phyloP scores from a whole-genome alignment of 805 yeast genomes.

The Candida koratica region DNA sequence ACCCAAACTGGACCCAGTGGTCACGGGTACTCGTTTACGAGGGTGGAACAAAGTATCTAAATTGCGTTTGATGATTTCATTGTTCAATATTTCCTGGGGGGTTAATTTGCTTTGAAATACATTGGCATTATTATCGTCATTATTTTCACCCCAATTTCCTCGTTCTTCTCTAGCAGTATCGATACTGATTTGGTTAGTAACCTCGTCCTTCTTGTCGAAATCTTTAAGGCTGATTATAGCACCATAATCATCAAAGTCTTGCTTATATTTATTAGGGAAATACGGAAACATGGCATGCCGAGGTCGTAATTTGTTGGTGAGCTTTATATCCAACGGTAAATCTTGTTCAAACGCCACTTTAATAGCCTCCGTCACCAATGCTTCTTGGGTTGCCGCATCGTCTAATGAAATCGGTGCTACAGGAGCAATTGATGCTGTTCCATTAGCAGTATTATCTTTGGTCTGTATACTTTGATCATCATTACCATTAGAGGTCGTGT shows the following conservation, averaged over 20 bases:
- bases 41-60: conserved; percentile 54
- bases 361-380: conserved; percentile 35
- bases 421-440: too few relatives aligned
- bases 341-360: conserved; percentile 38
- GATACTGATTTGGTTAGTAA: conserved; percentile 35
- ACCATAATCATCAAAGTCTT: conserved; percentile 85
- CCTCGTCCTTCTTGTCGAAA: conserved; percentile 55
- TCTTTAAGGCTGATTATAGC: conserved; percentile 63
- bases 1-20: conserved; percentile 19
- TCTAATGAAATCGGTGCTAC: conserved; percentile 17
- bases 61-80: conserved; percentile 36
- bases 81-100: conserved; percentile 42
- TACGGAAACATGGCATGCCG: conserved; percentile 75
- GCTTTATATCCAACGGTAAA: conserved; percentile 52
- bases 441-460: background rate
- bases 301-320: conserved; percentile 42
- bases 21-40: conserved; percentile 33
- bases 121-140: conserved; percentile 17
- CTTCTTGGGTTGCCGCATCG: conserved; percentile 39
- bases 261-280: conserved; percentile 42
- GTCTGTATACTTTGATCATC: background rate
- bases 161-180: conserved; percentile 33
- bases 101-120: conserved; percentile 30
- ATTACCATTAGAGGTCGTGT: conserved; percentile 13
- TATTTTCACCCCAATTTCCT: conserved; percentile 23